Conservation (phyloP, 139 green algal species). For the Picochlorum sp. region DNA sequence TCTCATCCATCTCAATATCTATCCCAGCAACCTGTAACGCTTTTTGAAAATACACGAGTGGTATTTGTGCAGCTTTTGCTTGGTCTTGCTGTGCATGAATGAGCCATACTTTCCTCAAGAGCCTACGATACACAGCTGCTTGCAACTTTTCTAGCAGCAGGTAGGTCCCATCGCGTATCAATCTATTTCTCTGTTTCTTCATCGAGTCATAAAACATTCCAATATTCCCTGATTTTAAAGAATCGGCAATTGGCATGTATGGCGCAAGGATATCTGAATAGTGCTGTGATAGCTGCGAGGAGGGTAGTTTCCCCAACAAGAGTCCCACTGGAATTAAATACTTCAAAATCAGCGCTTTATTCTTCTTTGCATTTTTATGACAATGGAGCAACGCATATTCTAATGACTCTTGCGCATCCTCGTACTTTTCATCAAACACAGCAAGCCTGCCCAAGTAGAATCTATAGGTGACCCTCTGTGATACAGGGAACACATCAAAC, state of each 20-base stretch:
- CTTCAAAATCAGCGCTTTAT: conserved; percentile 51
- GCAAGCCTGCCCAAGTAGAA: conserved; percentile 65
- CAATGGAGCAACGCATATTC: conserved; percentile 59
- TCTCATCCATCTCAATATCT: conserved; percentile 60
- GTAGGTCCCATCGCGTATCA: conserved; percentile 60
- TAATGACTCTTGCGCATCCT: conserved; percentile 43
- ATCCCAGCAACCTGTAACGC: conserved; percentile 39
- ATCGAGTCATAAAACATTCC: conserved; percentile 43
- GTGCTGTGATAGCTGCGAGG: conserved; percentile 28
- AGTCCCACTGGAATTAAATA: conserved; percentile 69
- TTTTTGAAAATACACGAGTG: conserved; percentile 27
- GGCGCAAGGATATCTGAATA: conserved; percentile 37
- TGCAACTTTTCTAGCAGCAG: conserved; percentile 72
- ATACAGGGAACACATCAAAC: conserved; percentile 47
- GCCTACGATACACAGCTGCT: conserved; percentile 44
- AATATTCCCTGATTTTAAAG: conserved; percentile 47
- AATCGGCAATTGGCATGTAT: conserved; percentile 42
- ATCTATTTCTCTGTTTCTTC: conserved; percentile 30
- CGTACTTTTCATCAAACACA: conserved; percentile 69
- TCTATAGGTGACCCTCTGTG: conserved; percentile 56
- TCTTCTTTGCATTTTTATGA: conserved; percentile 26
- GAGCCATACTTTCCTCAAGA: conserved; percentile 46
- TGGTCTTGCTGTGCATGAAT: conserved; percentile 47
- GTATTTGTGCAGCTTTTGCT: conserved; percentile 47
- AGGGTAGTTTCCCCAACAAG: conserved; percentile 48